These are phyloP conservation scores for Amylostereum areolatum DNA, from an alignment of 1,284 basidiomycete genomes.

Conservation along the genomic window DNA sequence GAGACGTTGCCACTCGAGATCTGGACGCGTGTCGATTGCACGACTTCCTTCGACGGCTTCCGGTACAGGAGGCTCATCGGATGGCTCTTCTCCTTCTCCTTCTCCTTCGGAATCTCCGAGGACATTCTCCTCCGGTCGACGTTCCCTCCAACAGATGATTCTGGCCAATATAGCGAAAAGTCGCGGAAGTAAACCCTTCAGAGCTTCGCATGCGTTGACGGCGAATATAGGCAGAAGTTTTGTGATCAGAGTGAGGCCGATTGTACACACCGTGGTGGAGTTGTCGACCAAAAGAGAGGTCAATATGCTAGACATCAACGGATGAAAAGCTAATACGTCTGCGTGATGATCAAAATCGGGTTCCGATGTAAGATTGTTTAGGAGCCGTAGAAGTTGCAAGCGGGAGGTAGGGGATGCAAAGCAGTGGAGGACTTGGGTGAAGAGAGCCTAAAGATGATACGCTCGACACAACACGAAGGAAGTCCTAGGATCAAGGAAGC, in stretches of 20 bases:
- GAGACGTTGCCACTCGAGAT: slow-evolving; percentile 60
- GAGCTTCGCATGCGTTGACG: slow-evolving; percentile 46
- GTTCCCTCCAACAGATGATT: slow-evolving; percentile 65
- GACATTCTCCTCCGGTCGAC: slow-evolving; percentile 16
- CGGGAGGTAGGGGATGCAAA: slow-evolving; percentile 54
- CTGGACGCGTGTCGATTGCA: slow-evolving; percentile 39
- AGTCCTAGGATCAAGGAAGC: slow-evolving; percentile 17
- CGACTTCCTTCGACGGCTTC: slow-evolving; percentile 23
- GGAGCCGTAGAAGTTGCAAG: slow-evolving; percentile 60
- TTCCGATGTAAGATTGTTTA: slow-evolving; percentile 56
- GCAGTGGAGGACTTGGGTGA: slow-evolving; percentile 55
- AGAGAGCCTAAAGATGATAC: slow-evolving; percentile 45
- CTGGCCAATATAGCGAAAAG: slow-evolving; percentile 62
- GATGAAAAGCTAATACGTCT: slow-evolving; percentile 52
- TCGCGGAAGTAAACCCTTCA: slow-evolving; percentile 54
- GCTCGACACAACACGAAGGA: slow-evolving; percentile 2
- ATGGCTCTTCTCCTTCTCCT: slow-evolving; percentile 20
- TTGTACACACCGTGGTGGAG: slow-evolving; percentile 61
- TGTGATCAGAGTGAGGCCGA: slow-evolving; percentile 54
- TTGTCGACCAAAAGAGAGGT: slow-evolving; percentile 64
- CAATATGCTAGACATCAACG: slow-evolving; percentile 55
- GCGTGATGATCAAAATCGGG: slow-evolving; percentile 41
- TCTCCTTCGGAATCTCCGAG: slow-evolving; percentile 18
- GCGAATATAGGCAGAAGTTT: slow-evolving; percentile 73
- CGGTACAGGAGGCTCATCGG: slow-evolving; percentile 15